Evolutionary conservation across 176 grass and related monocot genomes (phyloP).

Genomic region (Musa itinerans): DNA sequence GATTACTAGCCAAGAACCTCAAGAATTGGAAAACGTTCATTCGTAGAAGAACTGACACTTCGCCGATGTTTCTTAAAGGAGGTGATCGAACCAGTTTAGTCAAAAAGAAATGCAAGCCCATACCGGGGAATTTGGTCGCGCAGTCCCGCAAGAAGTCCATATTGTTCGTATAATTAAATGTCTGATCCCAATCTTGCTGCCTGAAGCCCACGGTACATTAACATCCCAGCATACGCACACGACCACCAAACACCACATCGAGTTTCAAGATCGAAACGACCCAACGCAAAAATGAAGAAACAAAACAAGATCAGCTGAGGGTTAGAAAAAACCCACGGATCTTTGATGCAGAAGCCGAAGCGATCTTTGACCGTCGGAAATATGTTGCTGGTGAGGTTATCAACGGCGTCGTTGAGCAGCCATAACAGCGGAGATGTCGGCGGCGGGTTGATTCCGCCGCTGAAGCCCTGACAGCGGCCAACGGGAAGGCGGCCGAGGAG

Average conservation of each 20-base stretch:
- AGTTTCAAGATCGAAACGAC: background rate
- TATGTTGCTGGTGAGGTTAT: constrained; percentile 14
- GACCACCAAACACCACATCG: background rate
- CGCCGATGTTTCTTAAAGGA: no score
- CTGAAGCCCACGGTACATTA: constrained; percentile 20
- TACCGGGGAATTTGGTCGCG: constrained; percentile 35
- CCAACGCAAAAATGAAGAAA: background rate
- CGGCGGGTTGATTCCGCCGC: background rate
- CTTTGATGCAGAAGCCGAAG: constrained; percentile 38
- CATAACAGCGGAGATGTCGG: background rate
- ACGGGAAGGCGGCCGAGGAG: constrained; percentile 9
- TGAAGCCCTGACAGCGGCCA: constrained; percentile 8
- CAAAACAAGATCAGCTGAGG: background rate
- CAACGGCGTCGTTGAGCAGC: background rate
- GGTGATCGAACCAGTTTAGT: background rate
- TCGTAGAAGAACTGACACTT: background rate
- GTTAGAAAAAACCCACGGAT: constrained; percentile 22
- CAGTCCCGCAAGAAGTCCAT: constrained; percentile 35
- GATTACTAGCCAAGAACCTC: background rate
- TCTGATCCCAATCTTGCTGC: constrained; percentile 35
- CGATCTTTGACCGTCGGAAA: constrained; percentile 19
- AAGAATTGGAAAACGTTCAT: background rate
- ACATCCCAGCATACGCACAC: no score
- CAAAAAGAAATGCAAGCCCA: background rate
- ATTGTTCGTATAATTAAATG: constrained; percentile 37